phyloP scores from a whole-genome alignment of 495 filamentous ascomycete genomes.

The Xylaria intraflava region DNA sequence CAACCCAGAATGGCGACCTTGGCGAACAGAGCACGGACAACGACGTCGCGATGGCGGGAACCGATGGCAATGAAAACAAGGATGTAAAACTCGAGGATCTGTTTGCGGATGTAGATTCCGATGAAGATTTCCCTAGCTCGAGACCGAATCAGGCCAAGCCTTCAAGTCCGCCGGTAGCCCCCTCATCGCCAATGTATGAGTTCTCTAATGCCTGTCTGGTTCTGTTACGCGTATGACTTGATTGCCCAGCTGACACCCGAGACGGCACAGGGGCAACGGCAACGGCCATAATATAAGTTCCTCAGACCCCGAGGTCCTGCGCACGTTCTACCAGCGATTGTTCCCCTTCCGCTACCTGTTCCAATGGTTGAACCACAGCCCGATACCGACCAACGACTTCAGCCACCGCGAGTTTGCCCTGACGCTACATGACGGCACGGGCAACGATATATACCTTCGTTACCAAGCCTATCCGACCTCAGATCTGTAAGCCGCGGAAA shows the following conservation, averaged over 20 bases:
- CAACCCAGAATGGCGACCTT: constrained; percentile 2
- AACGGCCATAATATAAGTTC: constrained; percentile 18
- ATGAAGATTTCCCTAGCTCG: constrained; percentile 66
- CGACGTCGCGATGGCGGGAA: constrained; percentile 6
- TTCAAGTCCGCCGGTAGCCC: constrained; percentile 24
- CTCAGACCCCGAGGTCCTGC: constrained; percentile 76
- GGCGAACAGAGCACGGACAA: neutral
- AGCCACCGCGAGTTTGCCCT: constrained; percentile 92
- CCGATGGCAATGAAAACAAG: constrained; percentile 20
- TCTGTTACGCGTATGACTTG: neutral
- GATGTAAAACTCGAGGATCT: constrained; percentile 73
- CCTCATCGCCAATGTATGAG: constrained; percentile 30
- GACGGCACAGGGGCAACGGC: constrained; percentile 10
- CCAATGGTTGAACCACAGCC: constrained; percentile 96
- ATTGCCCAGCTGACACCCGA: constrained; percentile 5
- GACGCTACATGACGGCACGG: constrained; percentile 55
- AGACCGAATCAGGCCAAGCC: constrained; percentile 15
- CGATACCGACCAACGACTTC: constrained; percentile 79
- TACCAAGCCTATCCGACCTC: constrained; percentile 84
- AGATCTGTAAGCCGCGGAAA: constrained; percentile 62
- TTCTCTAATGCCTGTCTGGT: neutral
- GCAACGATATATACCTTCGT: constrained; percentile 74
- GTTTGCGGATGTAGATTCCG: constrained; percentile 71
- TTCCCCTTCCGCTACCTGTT: constrained; percentile 95
- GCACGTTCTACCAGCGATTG: constrained; percentile 88